These are phyloP conservation scores for Cordyceps farinosa DNA, from an alignment of 2,329 filamentous ascomycete genomes.

Conservation along the genomic window DNA sequence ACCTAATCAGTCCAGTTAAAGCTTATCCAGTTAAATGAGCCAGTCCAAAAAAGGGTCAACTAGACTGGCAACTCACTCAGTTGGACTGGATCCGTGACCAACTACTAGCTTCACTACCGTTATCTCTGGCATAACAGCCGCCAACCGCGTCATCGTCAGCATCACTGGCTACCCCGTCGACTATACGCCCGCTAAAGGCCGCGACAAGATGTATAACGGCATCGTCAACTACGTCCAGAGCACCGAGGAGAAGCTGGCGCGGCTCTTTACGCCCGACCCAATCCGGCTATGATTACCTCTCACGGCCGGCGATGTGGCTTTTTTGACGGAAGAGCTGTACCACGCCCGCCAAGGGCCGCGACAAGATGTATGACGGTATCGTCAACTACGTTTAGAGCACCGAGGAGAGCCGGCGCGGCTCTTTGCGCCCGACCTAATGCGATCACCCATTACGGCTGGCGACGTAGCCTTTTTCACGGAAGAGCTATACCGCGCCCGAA, in stretches of 20 bases:
- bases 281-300: slow-evolving; percentile 64
- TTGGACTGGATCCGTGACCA: too few species aligned
- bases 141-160: slow-evolving; percentile 87
- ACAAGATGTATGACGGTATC: slow-evolving; percentile 90
- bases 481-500: slow-evolving; percentile 81
- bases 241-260: slow-evolving; percentile 68
- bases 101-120: slow-evolving; percentile 46
- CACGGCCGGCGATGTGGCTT: slow-evolving; percentile 76
- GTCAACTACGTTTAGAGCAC: slow-evolving; percentile 69
- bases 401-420: slow-evolving; percentile 67
- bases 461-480: slow-evolving; percentile 88
- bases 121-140: slow-evolving; percentile 85
- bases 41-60: too few species aligned
- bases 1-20: too few species aligned
- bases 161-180: slow-evolving; percentile 82
- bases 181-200: slow-evolving; percentile 73
- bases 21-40: too few species aligned
- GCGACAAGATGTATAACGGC: slow-evolving; percentile 89
- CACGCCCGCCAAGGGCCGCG: slow-evolving; percentile 76
- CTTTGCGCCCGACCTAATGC: slow-evolving; percentile 42
- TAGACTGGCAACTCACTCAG: too few species aligned
- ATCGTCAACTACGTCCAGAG: slow-evolving; percentile 74
- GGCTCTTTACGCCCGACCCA: slow-evolving; percentile 32
- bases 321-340: slow-evolving; percentile 86
- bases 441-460: slow-evolving; percentile 70